These are phyloP conservation scores for Hygrophorus pudorinus DNA, from an alignment of 768 basidiomycete genomes.

Conservation along the genomic window DNA sequence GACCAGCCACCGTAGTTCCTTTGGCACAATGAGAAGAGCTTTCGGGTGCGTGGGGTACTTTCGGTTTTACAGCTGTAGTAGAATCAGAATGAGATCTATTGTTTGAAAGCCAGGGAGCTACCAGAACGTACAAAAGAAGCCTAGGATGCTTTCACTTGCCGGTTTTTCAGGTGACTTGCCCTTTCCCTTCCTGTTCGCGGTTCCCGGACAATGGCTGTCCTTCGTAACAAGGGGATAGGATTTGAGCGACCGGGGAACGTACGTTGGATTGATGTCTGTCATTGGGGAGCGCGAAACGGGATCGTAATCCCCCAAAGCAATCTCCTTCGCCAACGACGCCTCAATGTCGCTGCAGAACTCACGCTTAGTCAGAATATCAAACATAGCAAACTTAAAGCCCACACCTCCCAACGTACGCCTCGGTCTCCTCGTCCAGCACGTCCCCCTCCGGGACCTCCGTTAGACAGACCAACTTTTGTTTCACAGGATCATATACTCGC, in stretches of 20 bases:
- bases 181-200: conserved; percentile 28
- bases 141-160: conserved; percentile 34
- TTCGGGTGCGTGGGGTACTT: conserved; percentile 20
- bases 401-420: conserved; percentile 68
- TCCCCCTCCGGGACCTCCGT: conserved; percentile 41
- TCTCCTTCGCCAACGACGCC: conserved; percentile 46
- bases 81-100: conserved; percentile 1
- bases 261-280: conserved; percentile 68
- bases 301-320: conserved; percentile 63
- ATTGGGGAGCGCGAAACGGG: conserved; percentile 63
- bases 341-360: conserved; percentile 41
- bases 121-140: conserved; percentile 51
- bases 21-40: conserved; percentile 10
- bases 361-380: conserved; percentile 2
- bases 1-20: conserved; percentile 30
- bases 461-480: conserved; percentile 59
- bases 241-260: conserved; percentile 43
- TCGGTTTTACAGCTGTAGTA: conserved; percentile 30
- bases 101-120: neutral
- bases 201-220: conserved; percentile 11
- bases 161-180: conserved; percentile 33
- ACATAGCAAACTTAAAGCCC: neutral
- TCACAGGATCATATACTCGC: conserved; percentile 74
- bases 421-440: conserved; percentile 46
- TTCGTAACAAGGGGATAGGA: conserved; percentile 18